Conservation (phyloP, 441 rosid genomes). For the Adansonia gregorii region DNA sequence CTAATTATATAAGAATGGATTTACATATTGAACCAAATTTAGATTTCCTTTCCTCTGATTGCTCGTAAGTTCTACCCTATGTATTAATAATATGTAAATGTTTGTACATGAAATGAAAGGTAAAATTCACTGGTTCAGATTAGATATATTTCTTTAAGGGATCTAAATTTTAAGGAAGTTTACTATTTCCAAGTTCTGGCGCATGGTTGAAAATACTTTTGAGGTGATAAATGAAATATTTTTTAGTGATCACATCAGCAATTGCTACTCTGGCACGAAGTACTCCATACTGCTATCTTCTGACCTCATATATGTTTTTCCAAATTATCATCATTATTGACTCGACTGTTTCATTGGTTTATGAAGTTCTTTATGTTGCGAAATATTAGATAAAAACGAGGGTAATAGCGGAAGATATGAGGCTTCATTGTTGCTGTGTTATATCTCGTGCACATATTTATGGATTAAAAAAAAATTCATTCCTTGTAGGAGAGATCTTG, state of each 20-base stretch:
- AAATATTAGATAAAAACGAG: not conserved
- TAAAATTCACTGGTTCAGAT: not conserved
- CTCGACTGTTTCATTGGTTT: not conserved
- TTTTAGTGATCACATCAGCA: constrained; percentile 8
- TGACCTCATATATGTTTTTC: not conserved
- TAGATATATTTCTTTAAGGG: not conserved
- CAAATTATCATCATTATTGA: constrained; percentile 2
- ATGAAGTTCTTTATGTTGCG: constrained; percentile 1
- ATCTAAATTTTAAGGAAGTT: not conserved
- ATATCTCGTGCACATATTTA: not conserved
- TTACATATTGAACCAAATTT: constrained; percentile 3
- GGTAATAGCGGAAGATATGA: not conserved
- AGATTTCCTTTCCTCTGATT: not conserved
- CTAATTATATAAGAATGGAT: not conserved
- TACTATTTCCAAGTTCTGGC: not conserved
- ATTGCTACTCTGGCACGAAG: not conserved
- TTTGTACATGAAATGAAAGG: not conserved
- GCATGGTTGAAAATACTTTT: not conserved
- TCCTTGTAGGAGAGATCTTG: constrained; percentile 66
- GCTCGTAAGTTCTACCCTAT: not conserved
- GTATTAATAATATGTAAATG: constrained; percentile 9
- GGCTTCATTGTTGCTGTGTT: not conserved
- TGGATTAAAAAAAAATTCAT: not conserved
- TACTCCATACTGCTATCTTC: not conserved
- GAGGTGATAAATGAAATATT: not conserved